A percentile compares a stretch with the other conserved stretches of the same genome.
These are phyloP conservation scores for Venturia asperata DNA, from an alignment of 2,329 filamentous ascomycete species.

Conservation along the genomic window DNA sequence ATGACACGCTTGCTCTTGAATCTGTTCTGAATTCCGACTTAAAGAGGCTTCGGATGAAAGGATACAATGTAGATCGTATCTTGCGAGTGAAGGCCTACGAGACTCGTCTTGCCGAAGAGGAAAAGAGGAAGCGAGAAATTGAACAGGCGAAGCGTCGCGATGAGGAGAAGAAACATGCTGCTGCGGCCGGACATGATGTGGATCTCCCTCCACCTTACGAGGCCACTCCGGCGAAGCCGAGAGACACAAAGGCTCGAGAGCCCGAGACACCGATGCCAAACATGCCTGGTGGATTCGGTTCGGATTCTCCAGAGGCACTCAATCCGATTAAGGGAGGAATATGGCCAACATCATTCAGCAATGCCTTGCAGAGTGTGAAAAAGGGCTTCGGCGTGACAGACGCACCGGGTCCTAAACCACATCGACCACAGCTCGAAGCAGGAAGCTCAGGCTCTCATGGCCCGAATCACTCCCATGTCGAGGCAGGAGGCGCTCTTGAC, in stretches of 20 bases:
- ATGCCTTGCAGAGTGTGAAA: slow-evolving; percentile 6
- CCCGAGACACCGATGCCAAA: not conserved
- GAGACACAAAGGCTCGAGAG: not conserved
- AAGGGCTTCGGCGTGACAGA: not conserved
- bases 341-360: not conserved
- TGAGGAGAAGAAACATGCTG: slow-evolving; percentile 46
- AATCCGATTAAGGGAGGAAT: not conserved
- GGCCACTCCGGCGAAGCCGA: not conserved
- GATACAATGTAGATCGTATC: slow-evolving; percentile 95
- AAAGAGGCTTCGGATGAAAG: slow-evolving; percentile 71
- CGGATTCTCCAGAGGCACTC: slow-evolving; percentile 23
- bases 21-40: slow-evolving; percentile 82
- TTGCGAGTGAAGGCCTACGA: slow-evolving; percentile 81
- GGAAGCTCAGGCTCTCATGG: not conserved
- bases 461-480: not conserved
- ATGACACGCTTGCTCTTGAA: slow-evolving; percentile 85
- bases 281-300: slow-evolving; percentile 34
- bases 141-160: slow-evolving; percentile 63
- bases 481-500: slow-evolving; percentile 1
- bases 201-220: not conserved
- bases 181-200: not conserved
- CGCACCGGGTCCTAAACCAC: not conserved
- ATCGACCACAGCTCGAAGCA: not conserved
- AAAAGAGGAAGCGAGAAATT: slow-evolving; percentile 60
- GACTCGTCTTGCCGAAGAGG: slow-evolving; percentile 76